Evolutionary conservation across 176 grass and related monocot species (phyloP).

Genomic region (Metroxylon sagu): DNA sequence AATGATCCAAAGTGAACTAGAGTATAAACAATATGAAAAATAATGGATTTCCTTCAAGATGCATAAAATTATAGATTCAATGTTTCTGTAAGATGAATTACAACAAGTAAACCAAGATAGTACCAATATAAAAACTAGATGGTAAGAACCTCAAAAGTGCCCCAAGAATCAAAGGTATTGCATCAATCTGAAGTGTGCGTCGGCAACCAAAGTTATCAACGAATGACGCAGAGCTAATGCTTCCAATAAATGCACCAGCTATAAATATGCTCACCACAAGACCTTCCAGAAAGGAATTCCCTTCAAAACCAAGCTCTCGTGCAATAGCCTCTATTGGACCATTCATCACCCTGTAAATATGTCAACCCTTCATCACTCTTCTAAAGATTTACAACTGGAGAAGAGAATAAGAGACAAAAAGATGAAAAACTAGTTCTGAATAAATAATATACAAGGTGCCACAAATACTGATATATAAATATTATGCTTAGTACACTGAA

Average conservation of each 20-base stretch:
- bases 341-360: constrained; percentile 87
- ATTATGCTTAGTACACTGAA: too few species aligned
- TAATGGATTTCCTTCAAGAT: too few species aligned
- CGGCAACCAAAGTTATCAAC: constrained; percentile 90
- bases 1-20: too few species aligned
- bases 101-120: too few species aligned
- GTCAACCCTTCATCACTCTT: constrained; percentile 2
- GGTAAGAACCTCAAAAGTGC: constrained; percentile 65
- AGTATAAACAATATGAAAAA: too few species aligned
- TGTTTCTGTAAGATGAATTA: too few species aligned
- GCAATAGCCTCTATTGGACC: constrained; percentile 95
- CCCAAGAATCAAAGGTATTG: constrained; percentile 78
- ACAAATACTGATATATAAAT: too few species aligned
- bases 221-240: constrained; percentile 56
- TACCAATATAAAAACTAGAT: background rate
- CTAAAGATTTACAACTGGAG: too few species aligned
- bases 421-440: background rate
- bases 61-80: too few species aligned
- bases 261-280: constrained; percentile 99
- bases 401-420: background rate
- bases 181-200: constrained; percentile 80
- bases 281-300: constrained; percentile 88
- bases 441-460: background rate
- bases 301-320: constrained; percentile 80
- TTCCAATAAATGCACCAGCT: constrained; percentile 84